Evolutionary conservation across 1,284 basidiomycete genomes (phyloP), one percentile per base, ranked within the genome.

Genomic region (Flammula alnicola): DNA sequence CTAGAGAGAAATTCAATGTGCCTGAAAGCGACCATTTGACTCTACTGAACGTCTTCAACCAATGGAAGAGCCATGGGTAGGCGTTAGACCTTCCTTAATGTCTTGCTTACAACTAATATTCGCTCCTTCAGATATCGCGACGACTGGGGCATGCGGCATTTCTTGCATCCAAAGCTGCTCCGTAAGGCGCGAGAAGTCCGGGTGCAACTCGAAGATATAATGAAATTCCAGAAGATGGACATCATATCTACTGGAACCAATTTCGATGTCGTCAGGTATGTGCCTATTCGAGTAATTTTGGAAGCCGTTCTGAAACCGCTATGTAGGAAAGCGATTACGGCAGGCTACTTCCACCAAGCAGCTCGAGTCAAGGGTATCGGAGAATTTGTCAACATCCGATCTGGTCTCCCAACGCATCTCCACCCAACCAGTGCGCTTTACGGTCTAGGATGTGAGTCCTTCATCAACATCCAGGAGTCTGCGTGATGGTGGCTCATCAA

Each of bases 271-370:
- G 81, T 99, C 53, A 80, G 93, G 91, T 92, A 49, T 16, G 74
- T 66, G 16, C 19, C 26, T 26, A 44, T 47, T 29, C 14, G 25
- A 25, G 9, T 19, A 20, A 36, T 6, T 30, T 23, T 20, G 38
- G 12, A 11, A 22, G 4, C 23, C 22, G 30, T 23, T 36, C 44
- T 54, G 19, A 49, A 27, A 37, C 19, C 29, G 12, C 17, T 35
- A 40, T 33, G 26, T 60, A 94, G 96, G 64, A 99, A 98, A 81
- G 95, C 95, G 17, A 98, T 99, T 62, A 89, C 94, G 37, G 92
- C 95, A 11, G 97, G 96, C 19, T 99, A 98, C 74, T 99, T 99
- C 81, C 97, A 99, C 69, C 97, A 99, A 71, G 95, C 97, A 0
- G 96, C 96, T 7, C 79, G 94, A 56, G 95, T 97, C 32, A 99